Evolutionary conservation across 2,329 filamentous ascomycete genomes (phyloP), one percentile per base, ranked within the genome.

Genomic region (Ceratocystis variospora): DNA sequence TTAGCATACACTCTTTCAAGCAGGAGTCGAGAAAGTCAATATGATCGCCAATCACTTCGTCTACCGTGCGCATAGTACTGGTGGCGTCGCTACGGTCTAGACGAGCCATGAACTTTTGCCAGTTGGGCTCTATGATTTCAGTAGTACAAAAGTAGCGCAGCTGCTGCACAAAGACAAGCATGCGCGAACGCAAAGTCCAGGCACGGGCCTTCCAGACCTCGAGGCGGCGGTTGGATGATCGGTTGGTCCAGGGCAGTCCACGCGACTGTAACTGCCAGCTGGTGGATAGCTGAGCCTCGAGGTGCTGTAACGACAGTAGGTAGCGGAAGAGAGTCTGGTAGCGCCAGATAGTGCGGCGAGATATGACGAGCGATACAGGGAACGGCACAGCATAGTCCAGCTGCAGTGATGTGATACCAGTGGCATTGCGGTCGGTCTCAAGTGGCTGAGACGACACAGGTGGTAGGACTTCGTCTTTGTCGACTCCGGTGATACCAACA

Each of bases 31-130:
- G 78, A 75, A 99, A 99, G 76, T 97, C 94, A 68, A 99, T 92
- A 76, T 99, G 94, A 73, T 97, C 92, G 77, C 97, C 90, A 94
- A 99, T 99, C 73, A 99, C 78, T 77, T 97, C 91, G 73, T 99
- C 94, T 0, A 99, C 94, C 0, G 94, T 99, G 46, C 91, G 77
- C 50, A 78, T 79, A 25, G 63, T 57, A 31, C 48, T 65, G 17
- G 2, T 74, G 73, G 12, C 73, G 66, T 84, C 82, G 68, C 81
- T 81, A 8, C 79, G 83, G 78, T 87, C 87, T 5, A 97, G 80
- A 41, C 90, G 82, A n/a, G 87, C 85, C 90, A 96, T 96, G 68
- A 99, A 84, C 61, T 86, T 88, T 70, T 90, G 86, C 94, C 94
- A 99, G 75, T 97, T 97, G 2, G 93, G 94, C 75, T 99, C 94